Evolutionary conservation across 2,329 filamentous ascomycete genomes (phyloP), one percentile per base, ranked within the genome.

Genomic region (Rosellinia necatrix): DNA sequence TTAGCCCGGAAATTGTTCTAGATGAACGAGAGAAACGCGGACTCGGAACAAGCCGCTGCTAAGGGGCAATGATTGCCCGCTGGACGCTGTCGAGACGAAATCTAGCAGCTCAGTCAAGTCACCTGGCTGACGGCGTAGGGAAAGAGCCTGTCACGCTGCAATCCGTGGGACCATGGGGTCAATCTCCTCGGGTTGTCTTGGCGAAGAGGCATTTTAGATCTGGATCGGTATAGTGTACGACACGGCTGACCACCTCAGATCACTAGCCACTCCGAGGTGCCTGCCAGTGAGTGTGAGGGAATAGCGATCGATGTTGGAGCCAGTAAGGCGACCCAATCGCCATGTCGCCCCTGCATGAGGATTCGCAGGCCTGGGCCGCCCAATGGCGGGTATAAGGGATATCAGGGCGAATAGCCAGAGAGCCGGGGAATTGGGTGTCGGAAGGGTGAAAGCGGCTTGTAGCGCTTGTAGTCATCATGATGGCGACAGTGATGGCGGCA

Each of bases 1-100:
- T 60, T 58, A 60, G 49, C 58, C 58, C 53, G 58, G 49, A 60
- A 54, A 58, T 58, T 60, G 54, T 54, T 57, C 53, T 60, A 60
- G 49, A 57, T 60, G 58, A 53, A 53, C 34, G 37, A 48, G 37
- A 49, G 42, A 54, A 57, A 40, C 41, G 44, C 30, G 21, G 43
- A 21, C 44, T 50, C 58, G 58, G 58, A 58, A 60, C 25, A 53
- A 58, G 53, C 53, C 58, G 49, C 15, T 30, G 21, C 34, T 37
- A 40, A 49, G 48, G 43, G 49, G 49, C 43, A 56, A 60, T 27
- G 41, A 49, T 44, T 17, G 53, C 37, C 46, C 49, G 35, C 30
- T 40, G 29, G 10, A 42, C 19, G 10, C 30, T 15, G 21, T 34
- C 19, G 19, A n/a, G n/a, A n/a, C n/a, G n/a, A n/a, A n/a, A n/a